Base-by-base conservation (phyloP, 805 yeast species). In the Lipomyces anomalus region DNA sequence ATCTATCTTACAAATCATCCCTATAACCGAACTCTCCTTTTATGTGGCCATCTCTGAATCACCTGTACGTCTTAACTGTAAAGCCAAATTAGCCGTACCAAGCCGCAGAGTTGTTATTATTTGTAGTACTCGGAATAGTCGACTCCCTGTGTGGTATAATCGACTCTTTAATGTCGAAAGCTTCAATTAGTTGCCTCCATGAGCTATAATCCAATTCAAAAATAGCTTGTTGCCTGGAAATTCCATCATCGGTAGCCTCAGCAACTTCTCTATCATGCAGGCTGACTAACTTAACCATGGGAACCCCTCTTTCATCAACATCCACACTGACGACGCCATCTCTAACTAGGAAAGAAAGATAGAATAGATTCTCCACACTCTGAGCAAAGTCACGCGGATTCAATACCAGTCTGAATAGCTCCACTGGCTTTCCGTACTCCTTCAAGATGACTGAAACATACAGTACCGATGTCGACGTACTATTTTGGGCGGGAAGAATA, bases 311-410 rank as follows among this genome's bases (percentile, higher is more conserved):
- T 6, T 51, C 54, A 29, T 75, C 79, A 38, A 70, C 71, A n/a
- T 70, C 76, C 20, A 87, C 55, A 21, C 68, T 65, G 29, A 87
- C 63, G 54, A 70, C 76, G 0, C 84, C 88, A 57, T 85, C 94
- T 56, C 80, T 76, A 1, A 87, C 76, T 37, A 90, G 66, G 57
- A 89, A 88, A 60, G 95, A 83, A 0, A 85, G 73, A 58, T 80
- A 84, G 57, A 89, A 89, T 57, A 90, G 65, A 59, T 86, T 87
- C 61, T 90, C 97, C 2, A 89, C 80, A 1, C 88, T 75, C 60
- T 82, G 88, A 1, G 83, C 70, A 63, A 82, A 89, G 4, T 90
- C 81, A 13, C 66, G 50, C 0, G 96, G 95, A 60, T 90, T 80
- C 17, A 89, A 68, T 41, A 85, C 74, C 55, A 84, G 80, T 50